Percentiles rank a stretch among this genome's conserved stretches.
Evolutionary conservation across 2,329 filamentous ascomycete species (phyloP).

Genomic region (Alternaria gansuensis): DNA sequence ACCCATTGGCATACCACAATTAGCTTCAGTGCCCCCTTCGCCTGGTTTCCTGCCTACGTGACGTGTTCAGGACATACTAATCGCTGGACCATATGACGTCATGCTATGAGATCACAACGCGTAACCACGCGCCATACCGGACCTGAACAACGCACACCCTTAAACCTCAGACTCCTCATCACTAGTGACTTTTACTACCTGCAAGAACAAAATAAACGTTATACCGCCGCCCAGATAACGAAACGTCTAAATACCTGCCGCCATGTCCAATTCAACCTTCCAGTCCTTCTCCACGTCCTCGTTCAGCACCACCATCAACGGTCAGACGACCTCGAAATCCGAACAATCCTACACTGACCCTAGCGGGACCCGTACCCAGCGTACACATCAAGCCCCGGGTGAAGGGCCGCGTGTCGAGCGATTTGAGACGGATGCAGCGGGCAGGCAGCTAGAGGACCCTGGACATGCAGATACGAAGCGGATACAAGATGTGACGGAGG

Average conservation of each 20-base stretch:
- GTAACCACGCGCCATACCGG: constrained; percentile 7
- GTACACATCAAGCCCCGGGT: constrained; percentile 40
- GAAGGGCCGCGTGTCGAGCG: constrained; percentile 40
- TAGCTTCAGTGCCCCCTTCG: background rate
- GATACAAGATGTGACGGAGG: constrained; percentile 48
- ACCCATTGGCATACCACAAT: too few relatives aligned
- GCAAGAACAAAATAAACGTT: background rate
- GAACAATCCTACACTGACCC: constrained; percentile 40
- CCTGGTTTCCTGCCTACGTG: background rate
- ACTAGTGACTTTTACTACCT: background rate
- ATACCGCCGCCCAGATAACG: too few relatives aligned
- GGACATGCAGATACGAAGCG: constrained; percentile 19
- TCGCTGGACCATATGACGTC: constrained; percentile 21
- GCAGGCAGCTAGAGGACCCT: constrained; percentile 29
- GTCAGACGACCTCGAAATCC: constrained; percentile 38
- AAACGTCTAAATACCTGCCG: constrained; percentile 12
- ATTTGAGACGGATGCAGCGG: constrained; percentile 34
- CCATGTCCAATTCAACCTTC: constrained; percentile 33
- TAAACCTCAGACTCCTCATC: background rate
- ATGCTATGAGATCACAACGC: constrained; percentile 24
- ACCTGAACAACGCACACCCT: background rate
- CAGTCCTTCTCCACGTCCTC: constrained; percentile 40
- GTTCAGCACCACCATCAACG: constrained; percentile 40
- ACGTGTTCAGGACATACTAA: background rate
- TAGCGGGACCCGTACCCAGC: constrained; percentile 41